Evolutionary conservation across 2,329 filamentous ascomycete genomes (phyloP), one percentile per base, ranked within the genome.

Genomic region (Aspergillus tanneri): DNA sequence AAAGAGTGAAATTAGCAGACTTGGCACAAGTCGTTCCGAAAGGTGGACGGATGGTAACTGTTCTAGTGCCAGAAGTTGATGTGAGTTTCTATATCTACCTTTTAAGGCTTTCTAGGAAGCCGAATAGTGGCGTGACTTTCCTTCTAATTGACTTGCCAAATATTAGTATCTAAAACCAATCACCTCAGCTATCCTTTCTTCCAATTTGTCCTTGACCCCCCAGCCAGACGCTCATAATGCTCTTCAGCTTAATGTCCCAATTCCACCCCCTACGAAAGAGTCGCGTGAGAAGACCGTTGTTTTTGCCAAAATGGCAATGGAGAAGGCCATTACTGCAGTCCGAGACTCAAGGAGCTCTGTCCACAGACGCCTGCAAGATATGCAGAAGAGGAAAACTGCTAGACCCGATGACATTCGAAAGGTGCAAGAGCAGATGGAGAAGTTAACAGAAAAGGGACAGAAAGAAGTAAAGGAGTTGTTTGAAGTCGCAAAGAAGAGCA

Each of bases 1-100:
- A 79, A 49, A 78, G 68, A 2, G 74, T 80, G 40, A 75, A 71
- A 53, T 58, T 88, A 42, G 76, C 78, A 8, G 84, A 87, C 61
- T 61, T 88, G 47, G 85, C 84, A 2, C 84, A 86, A 61, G 81
- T 88, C 12, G 73, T 87, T 30, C 82, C 83, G 0, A 83, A 84
- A 59, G 83, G 78, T 21, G 76, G 84, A 9, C 69, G 84, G 46
- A 76, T 75, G 57, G 65, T 87, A 23, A 78, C 81, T 49, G 72
- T 88, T n/a, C 64, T 86, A 18, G 81, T 81, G 30, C 80, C 82
- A 11, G 85, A 88, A 60, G 78, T 82, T 59, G 79, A 81, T 50
- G 83, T 86, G 63, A 58, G 77, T 47, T 9, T 28, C 19, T 21
- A 22, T 42, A 22, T 40, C 19, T 46, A n/a, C 12, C 34, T 27